Evolutionary conservation across 2,329 filamentous ascomycete species (phyloP).

Genomic region (Septoria linicola): DNA sequence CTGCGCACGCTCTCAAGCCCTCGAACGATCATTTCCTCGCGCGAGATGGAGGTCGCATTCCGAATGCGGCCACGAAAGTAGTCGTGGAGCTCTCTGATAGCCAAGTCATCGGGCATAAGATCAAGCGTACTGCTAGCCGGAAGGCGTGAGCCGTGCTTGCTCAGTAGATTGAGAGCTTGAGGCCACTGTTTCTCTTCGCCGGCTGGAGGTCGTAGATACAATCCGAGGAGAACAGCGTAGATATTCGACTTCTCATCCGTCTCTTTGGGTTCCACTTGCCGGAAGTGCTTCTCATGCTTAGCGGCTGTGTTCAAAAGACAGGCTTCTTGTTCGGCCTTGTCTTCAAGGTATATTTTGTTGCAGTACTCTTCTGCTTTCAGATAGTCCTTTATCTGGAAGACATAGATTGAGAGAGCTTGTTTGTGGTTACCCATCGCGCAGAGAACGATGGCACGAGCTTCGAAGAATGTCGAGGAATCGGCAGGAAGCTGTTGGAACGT

Average conservation of each 20-base stretch:
- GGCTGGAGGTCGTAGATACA: slow-evolving; percentile 82
- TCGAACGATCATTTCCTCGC: slow-evolving; percentile 74
- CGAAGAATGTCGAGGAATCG: slow-evolving; percentile 81
- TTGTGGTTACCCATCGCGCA: slow-evolving; percentile 95
- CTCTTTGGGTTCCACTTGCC: slow-evolving; percentile 52
- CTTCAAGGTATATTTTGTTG: slow-evolving; percentile 72
- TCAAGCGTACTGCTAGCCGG: slow-evolving; percentile 83
- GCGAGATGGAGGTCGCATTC: slow-evolving; percentile 76
- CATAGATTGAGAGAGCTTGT: slow-evolving; percentile 94
- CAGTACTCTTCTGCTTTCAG: slow-evolving; percentile 96
- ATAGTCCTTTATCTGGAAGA: slow-evolving; percentile 87
- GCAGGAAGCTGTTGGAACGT: slow-evolving; percentile 75
- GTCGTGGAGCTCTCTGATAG: slow-evolving; percentile 74
- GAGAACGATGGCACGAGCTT: slow-evolving; percentile 84
- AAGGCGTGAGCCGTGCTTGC: slow-evolving; percentile 85
- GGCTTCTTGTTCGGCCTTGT: slow-evolving; percentile 37
- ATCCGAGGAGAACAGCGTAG: slow-evolving; percentile 83
- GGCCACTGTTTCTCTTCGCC: slow-evolving; percentile 62
- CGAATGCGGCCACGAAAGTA: slow-evolving; percentile 93
- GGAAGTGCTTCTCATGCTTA: slow-evolving; percentile 35
- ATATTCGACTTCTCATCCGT: slow-evolving; percentile 64
- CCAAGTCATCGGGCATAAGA: slow-evolving; percentile 77
- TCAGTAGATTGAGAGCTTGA: slow-evolving; percentile 83
- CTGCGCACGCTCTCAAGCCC: slow-evolving; percentile 75
- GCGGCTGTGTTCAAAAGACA: slow-evolving; percentile 27